A percentile compares a stretch with the other conserved stretches of the same genome.
phyloP scores from a whole-genome alignment of 805 yeast genomes.

The Saccharomycopsis fibuligera region DNA sequence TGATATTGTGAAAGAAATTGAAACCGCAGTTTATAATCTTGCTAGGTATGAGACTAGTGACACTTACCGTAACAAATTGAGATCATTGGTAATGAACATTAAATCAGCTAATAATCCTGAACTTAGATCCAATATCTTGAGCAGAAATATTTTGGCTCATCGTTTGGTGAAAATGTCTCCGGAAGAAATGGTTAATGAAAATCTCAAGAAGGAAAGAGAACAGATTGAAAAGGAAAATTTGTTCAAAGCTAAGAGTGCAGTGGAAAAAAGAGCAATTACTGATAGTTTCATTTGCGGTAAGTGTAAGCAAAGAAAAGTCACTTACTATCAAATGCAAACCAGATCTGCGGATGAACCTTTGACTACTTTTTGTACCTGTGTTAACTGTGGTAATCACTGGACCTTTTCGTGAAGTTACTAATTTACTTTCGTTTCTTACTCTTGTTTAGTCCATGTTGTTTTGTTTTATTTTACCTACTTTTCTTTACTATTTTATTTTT shows the following conservation, averaged over 20 bases:
- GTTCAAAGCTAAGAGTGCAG: slow-evolving; percentile 97
- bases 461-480: background rate
- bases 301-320: slow-evolving; percentile 94
- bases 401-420: slow-evolving; percentile 80
- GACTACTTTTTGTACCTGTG: slow-evolving; percentile 97
- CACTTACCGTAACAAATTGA: slow-evolving; percentile 69
- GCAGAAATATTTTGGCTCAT: slow-evolving; percentile 59
- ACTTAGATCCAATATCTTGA: slow-evolving; percentile 59
- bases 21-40: slow-evolving; percentile 56
- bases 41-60: slow-evolving; percentile 53
- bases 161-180: slow-evolving; percentile 76
- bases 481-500: background rate
- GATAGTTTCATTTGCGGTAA: slow-evolving; percentile 97
- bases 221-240: slow-evolving; percentile 81
- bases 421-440: no score
- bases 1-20: slow-evolving; percentile 62
- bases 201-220: slow-evolving; percentile 77
- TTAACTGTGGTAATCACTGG: slow-evolving; percentile 97
- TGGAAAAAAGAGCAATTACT: slow-evolving; percentile 90
- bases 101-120: slow-evolving; percentile 88
- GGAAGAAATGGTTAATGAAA: slow-evolving; percentile 94
- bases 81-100: slow-evolving; percentile 81
- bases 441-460: background rate
- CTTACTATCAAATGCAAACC: slow-evolving; percentile 96
- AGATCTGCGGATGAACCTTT: slow-evolving; percentile 98